Evolutionary conservation across 148 eudicot genomes (phyloP), one percentile per base, ranked within the genome.

Genomic region (Rhododendron vialii): DNA sequence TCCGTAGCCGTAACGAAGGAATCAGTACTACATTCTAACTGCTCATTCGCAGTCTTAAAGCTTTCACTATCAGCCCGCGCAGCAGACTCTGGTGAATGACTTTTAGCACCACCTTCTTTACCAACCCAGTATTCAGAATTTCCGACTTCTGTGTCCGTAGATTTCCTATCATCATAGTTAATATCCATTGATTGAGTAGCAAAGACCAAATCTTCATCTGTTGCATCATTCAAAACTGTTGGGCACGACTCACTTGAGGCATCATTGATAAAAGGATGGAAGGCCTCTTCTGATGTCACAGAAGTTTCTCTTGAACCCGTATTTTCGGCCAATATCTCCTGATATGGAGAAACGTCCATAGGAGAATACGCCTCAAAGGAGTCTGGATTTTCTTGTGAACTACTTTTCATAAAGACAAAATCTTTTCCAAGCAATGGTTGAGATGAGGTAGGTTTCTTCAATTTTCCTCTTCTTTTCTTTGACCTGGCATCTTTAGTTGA

Each of bases 341-440:
- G 90, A 88, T 87, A 95, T 14, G 98, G 98, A 84, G 99, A 95
- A 87, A 95, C 77, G 59, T 98, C 99, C 99, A 98, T 98, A 3
- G 98, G 99, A 17, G 98, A 98, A 85, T 91, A 95, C 50, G 93
- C 86, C 78, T 93, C 95, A 51, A 90, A 92, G 71, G 92, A 88
- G 36, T 96, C 94, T 5, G 73, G 1, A 83, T 80, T 65, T 71
- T 88, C 88, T 71, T 87, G 89, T 13, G 84, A 84, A 89, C 82
- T 93, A 78, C 83, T 88, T 86, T 87, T 92, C 35, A 82, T 85
- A 50, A 90, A 41, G 61, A 85, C 78, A 87, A 82, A 91, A 50
- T 89, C 91, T 38, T 90, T 90, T 87, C 69, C 88, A 82, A 81
- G 67, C 85, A 88, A 86, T 78, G 80, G 41, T 45, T 84, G 88